Evolutionary conservation across 257 asterid genomes (phyloP), one percentile per base, ranked within the genome.

Genomic region (Primulina eburnea): DNA sequence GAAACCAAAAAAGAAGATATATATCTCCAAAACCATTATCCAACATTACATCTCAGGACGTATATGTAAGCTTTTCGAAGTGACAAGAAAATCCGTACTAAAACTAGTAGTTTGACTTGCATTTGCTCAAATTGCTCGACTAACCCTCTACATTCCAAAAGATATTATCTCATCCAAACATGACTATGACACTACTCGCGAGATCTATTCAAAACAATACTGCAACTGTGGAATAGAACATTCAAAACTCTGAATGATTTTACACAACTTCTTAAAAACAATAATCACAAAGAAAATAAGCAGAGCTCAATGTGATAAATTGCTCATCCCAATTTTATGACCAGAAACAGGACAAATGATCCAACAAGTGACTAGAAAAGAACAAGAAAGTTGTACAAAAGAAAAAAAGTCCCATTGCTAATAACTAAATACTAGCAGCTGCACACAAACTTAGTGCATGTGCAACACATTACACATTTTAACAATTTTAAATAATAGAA

Each of bases 351-450:
- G 43, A 30, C 17, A 65, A 47, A 28, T 30, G 58, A 11, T 18
- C 52, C 64, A 61, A 70, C 66, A 50, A 60, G 78, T 50, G 34
- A 59, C 53, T 6, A 62, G 67, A 64, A 72, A 43, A 60, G 56
- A 30, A 60, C 65, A 70, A 37, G 72, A 67, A 50, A 63, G 50
- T 4, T 18, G 70, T 7, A 6, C 17, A 60, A 20, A 37, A 35
- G 62, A 28, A 50, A 33, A 72, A 43, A 62, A 20, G 50, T 52
- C 47, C 66, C 47, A 52, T 64, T 32, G 64, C 71, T 62, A 32
- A 66, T 34, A 40, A 70, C 55, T 43, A 43, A 43, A 11, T 14
- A 14, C 55, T 0, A 38, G 50, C 50, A 38, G 4, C 18, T 14
- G 55, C n/a, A 43, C 55, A 43, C 18, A 43, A 43, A 43, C 55